Evolutionary conservation across 768 basidiomycete genomes (phyloP), one percentile per base, ranked within the genome.

Genomic region (Phaeolepiota aurea): DNA sequence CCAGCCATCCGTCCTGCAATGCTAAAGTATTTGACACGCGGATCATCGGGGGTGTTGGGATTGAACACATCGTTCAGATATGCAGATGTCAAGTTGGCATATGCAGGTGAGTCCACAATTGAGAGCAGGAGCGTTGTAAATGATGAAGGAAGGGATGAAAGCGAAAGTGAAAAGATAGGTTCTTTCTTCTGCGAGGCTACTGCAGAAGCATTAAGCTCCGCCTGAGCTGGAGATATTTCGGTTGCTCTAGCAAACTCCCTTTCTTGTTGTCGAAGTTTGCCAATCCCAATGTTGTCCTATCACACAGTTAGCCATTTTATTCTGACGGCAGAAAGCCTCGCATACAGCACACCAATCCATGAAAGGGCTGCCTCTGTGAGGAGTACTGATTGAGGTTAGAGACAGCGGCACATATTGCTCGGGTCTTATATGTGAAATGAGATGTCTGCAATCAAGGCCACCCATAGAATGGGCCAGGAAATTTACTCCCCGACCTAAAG

Each of bases 391-490:
- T 15, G 82, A 87, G 1, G 87, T 97, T 44, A 99, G 65, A 4
- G 89, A 92, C 20, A 91, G 61, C 1, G 96, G 92, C 1, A 72
- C 72, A 61, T 98, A 98, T 38, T 84, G 79, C 7, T 63, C 70
- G 0, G 94, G 91, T 47, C 76, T 76, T 50, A 93, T 70, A 57
- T 86, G 86, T 2, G 88, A 79, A 44, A 98, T 93, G 13, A 99
- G 69, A 56, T 97, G 81, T 38, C 96, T 77, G 54, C 91, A 91
- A 55, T 99, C 96, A 5, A 99, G 71, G 0, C 94, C 94, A 14
- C 94, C 94, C 96, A 99, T 99, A 4, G 90, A 93, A 56, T 99
- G 96, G 0, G 89, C 96, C 33, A 99, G 69, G 47, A 99, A 80
- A 57, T 99, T 99, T 52, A 98, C 63, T 5, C 85, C 88, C 36